Conservation (phyloP, 805 yeast species). For the Wilhelminamyces savonicus region DNA sequence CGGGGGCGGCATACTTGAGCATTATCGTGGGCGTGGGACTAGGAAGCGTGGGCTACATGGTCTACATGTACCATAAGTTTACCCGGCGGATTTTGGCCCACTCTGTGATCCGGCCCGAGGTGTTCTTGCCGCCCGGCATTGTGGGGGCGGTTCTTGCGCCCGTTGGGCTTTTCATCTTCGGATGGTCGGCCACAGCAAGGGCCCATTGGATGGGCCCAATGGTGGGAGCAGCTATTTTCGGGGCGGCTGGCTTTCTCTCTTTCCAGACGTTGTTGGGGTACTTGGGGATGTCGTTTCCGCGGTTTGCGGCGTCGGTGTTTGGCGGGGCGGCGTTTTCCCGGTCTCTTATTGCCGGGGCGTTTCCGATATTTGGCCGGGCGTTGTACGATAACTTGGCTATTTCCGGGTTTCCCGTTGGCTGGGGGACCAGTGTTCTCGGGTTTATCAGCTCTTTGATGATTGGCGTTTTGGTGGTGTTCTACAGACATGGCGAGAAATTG, state of each 20-base stretch:
- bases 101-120: constrained; percentile 4
- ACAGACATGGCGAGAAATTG: constrained; percentile 6
- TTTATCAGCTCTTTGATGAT: constrained; percentile 4
- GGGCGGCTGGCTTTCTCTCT: constrained; percentile 6
- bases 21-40: constrained; percentile 5
- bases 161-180: constrained; percentile 6
- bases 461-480: constrained; percentile 5
- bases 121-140: constrained; percentile 4
- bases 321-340: constrained; percentile 9
- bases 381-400: constrained; percentile 5
- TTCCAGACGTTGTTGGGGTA: constrained; percentile 9
- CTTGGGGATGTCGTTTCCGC: constrained; percentile 6
- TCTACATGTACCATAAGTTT: constrained; percentile 2
- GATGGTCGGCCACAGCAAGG: constrained; percentile 6
- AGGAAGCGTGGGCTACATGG: constrained; percentile 5
- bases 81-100: constrained; percentile 3
- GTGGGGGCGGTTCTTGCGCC: constrained; percentile 7
- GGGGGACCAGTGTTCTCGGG: constrained; percentile 8
- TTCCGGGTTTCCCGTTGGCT: constrained; percentile 5
- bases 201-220: constrained; percentile 8
- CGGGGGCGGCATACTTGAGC: constrained; percentile 6
- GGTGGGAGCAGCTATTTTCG: constrained; percentile 6
- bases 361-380: constrained; percentile 8
- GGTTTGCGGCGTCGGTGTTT: constrained; percentile 7
- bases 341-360: constrained; percentile 8